These are phyloP conservation scores for Corymbia citriodora DNA, from an alignment of 441 rosid species.

Conservation along the genomic window DNA sequence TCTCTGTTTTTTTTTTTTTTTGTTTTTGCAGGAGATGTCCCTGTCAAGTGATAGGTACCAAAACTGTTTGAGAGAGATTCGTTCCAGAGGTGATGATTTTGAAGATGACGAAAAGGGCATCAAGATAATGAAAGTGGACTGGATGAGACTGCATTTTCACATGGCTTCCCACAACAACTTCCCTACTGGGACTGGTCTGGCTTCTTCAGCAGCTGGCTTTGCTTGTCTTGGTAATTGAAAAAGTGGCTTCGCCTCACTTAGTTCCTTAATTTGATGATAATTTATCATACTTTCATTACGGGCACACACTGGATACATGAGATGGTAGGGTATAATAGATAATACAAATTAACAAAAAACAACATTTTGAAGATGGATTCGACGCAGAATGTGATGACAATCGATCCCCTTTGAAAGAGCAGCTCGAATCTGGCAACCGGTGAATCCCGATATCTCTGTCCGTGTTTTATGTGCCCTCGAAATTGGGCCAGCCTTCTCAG, in stretches of 20 bases:
- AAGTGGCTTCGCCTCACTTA: not conserved
- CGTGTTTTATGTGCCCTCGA: not conserved
- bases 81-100: constrained; percentile 62
- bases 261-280: not conserved
- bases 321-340: not conserved
- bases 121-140: constrained; percentile 72
- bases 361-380: not conserved
- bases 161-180: constrained; percentile 89
- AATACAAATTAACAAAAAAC: not conserved
- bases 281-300: not conserved
- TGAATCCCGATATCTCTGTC: too few species aligned
- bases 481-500: not conserved
- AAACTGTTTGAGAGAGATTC: constrained; percentile 76
- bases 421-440: too few species aligned
- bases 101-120: constrained; percentile 75
- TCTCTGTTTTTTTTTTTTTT: not conserved
- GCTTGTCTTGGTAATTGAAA: constrained; percentile 76
- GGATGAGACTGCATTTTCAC: constrained; percentile 77
- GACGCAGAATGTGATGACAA: not conserved
- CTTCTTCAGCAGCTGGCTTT: constrained; percentile 96
- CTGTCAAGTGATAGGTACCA: constrained; percentile 84
- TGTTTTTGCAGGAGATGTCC: constrained; percentile 74
- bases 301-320: not conserved
- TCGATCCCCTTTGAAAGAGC: not conserved
- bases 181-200: constrained; percentile 95